A percentile compares a stretch with the other conserved stretches of the same genome.
Conservation (phyloP, 345 rosid species). For the Eucalyptus curtisii region DNA sequence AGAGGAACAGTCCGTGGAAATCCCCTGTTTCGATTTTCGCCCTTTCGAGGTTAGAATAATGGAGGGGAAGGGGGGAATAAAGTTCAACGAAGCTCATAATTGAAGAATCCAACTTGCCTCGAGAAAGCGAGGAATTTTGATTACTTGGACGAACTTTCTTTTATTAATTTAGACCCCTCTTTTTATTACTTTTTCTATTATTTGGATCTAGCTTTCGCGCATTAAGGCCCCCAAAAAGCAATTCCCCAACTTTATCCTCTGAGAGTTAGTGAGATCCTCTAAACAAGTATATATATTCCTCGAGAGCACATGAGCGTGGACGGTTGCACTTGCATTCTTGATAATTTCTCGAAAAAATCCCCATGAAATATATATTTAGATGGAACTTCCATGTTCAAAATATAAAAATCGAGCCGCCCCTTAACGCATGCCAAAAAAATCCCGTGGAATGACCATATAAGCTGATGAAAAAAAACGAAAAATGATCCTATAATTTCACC, state of each 20-base stretch:
- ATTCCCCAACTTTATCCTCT: not conserved
- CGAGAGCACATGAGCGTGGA: not conserved
- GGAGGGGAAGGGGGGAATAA: not conserved
- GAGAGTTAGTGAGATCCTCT: not conserved
- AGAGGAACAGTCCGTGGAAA: not conserved
- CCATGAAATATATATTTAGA: not conserved
- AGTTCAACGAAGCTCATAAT: not conserved
- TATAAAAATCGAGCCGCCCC: not conserved
- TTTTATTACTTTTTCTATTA: not conserved
- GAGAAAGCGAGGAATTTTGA: not conserved
- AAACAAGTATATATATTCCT: not conserved
- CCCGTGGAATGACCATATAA: fast-evolving
- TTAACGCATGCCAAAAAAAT: not conserved
- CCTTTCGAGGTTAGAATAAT: not conserved
- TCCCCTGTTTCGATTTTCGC: not conserved
- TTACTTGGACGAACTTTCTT: not conserved
- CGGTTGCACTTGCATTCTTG: not conserved
- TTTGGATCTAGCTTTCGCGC: not conserved
- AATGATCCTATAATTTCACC: not conserved
- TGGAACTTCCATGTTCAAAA: not conserved
- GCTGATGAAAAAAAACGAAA: not conserved
- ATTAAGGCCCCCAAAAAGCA: not conserved
- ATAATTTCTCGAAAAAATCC: not conserved
- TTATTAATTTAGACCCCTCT: not conserved
- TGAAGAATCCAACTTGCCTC: not conserved